phyloP scores from a whole-genome alignment of 116 monocot species.

The Cymodocea nodosa region DNA sequence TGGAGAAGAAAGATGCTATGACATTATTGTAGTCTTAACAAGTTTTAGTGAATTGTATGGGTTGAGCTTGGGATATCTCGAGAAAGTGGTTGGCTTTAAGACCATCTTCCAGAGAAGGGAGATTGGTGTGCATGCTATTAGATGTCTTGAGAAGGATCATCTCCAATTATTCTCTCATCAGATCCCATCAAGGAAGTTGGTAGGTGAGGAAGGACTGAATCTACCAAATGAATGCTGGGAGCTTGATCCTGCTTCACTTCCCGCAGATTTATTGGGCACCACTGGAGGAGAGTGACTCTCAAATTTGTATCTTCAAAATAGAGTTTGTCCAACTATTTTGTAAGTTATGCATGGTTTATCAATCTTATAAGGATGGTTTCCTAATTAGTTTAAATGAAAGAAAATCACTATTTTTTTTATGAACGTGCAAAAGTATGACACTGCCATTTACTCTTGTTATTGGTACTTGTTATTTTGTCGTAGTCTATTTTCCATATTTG shows the following conservation, averaged over 20 bases:
- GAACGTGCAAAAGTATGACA: too few species aligned
- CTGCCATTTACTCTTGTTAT: too few species aligned
- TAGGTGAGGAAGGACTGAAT: slow-evolving; percentile 25
- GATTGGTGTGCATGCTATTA: slow-evolving; percentile 66
- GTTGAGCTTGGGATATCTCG: slow-evolving; percentile 66
- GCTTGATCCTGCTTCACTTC: slow-evolving; percentile 90
- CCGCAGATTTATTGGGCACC: slow-evolving; percentile 35
- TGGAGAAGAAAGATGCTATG: slow-evolving; percentile 35
- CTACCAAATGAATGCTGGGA: slow-evolving; percentile 80
- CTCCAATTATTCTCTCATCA: slow-evolving; percentile 65
- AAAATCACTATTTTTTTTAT: too few species aligned
- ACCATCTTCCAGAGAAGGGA: slow-evolving; percentile 60
- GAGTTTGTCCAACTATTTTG: not conserved
- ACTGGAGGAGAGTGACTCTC: slow-evolving; percentile 13
- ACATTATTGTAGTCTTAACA: slow-evolving; percentile 64
- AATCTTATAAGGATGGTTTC: not conserved
- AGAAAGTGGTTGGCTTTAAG: slow-evolving; percentile 86
- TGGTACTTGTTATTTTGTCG: too few species aligned
- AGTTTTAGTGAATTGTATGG: slow-evolving; percentile 65
- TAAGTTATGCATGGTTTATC: not conserved
- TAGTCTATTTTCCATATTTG: too few species aligned
- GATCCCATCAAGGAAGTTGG: slow-evolving; percentile 62
- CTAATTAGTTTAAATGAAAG: too few species aligned
- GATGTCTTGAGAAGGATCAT: slow-evolving; percentile 48
- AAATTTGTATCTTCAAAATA: not conserved